Percentiles rank a stretch among this genome's conserved stretches.
Evolutionary conservation across 805 yeast species (phyloP).

Genomic region (Cyberlindnera meyerae): DNA sequence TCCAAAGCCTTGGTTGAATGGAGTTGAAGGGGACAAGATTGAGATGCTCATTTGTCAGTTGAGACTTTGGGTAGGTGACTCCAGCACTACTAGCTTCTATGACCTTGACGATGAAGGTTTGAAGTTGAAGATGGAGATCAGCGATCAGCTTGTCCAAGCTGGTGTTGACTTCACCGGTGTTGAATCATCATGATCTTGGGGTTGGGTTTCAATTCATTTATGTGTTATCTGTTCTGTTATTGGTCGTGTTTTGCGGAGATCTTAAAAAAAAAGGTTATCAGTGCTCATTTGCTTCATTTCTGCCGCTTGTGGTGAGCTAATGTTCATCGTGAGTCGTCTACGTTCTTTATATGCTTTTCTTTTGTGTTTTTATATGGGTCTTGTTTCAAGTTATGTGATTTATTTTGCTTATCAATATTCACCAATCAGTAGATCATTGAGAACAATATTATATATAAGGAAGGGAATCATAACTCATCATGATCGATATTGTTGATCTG

Average conservation of each 20-base stretch:
- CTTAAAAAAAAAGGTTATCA: no score
- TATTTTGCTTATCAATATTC: no score
- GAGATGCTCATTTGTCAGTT: slow-evolving; percentile 23
- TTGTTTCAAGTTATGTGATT: not conserved
- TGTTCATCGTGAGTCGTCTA: not conserved
- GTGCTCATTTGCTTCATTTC: not conserved
- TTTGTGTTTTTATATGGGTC: not conserved
- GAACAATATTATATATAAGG: no score
- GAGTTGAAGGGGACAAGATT: slow-evolving; percentile 12
- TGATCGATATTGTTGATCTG: no score
- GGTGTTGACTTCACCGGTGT: slow-evolving; percentile 24
- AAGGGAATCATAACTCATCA: slow-evolving; percentile 1
- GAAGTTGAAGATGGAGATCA: slow-evolving; percentile 26
- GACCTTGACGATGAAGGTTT: slow-evolving; percentile 22
- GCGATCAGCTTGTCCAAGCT: slow-evolving; percentile 26
- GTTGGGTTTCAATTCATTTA: not conserved
- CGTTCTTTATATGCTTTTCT: not conserved
- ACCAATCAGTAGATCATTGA: no score
- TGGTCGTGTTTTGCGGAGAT: no score
- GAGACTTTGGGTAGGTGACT: slow-evolving; percentile 29
- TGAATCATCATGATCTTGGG: slow-evolving; percentile 1
- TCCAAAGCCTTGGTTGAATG: slow-evolving; percentile 22
- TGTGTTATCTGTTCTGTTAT: not conserved
- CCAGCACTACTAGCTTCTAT: slow-evolving; percentile 18
- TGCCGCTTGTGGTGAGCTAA: not conserved